phyloP scores from a whole-genome alignment of 768 basidiomycete species.

The Phaffia tasmanica region DNA sequence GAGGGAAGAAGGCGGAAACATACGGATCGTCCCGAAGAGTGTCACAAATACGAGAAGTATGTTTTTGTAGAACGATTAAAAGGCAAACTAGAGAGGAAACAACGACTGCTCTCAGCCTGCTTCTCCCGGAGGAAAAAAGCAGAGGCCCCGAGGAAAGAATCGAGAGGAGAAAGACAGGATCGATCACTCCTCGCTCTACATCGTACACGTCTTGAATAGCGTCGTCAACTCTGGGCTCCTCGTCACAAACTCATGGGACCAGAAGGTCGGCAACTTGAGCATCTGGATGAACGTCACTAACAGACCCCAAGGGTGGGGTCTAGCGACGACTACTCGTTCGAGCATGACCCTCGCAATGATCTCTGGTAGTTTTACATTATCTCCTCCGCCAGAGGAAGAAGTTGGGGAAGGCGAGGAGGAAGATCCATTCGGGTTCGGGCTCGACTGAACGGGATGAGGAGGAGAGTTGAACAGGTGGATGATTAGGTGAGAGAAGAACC shows the following conservation, averaged over 20 bases:
- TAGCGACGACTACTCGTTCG: conserved; percentile 84
- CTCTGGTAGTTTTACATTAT: conserved; percentile 46
- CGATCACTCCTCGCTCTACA: neutral
- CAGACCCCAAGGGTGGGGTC: conserved; percentile 94
- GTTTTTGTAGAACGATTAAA: too few relatives aligned
- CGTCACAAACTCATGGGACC: conserved; percentile 31
- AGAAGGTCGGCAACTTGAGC: conserved; percentile 43
- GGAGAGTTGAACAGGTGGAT: conserved; percentile 59
- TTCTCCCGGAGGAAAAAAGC: too few relatives aligned
- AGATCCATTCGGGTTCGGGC: conserved; percentile 61
- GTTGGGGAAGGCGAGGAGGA: conserved; percentile 47
- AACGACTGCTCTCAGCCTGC: too few relatives aligned
- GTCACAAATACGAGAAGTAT: too few relatives aligned
- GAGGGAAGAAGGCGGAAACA: too few relatives aligned
- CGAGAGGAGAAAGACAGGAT: too few relatives aligned
- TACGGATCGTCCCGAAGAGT: too few relatives aligned
- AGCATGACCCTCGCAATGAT: conserved; percentile 54
- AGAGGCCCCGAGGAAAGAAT: too few relatives aligned
- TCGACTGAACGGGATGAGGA: conserved; percentile 39
- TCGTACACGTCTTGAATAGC: conserved; percentile 13
- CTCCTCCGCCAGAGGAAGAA: conserved; percentile 20
- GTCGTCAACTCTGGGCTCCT: neutral
- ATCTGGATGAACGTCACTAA: conserved; percentile 87
- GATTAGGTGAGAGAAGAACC: conserved; percentile 89
- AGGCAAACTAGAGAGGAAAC: too few relatives aligned